These are phyloP conservation scores for Glycine tomentella DNA, from an alignment of 306 rosid genomes.

Conservation along the genomic window DNA sequence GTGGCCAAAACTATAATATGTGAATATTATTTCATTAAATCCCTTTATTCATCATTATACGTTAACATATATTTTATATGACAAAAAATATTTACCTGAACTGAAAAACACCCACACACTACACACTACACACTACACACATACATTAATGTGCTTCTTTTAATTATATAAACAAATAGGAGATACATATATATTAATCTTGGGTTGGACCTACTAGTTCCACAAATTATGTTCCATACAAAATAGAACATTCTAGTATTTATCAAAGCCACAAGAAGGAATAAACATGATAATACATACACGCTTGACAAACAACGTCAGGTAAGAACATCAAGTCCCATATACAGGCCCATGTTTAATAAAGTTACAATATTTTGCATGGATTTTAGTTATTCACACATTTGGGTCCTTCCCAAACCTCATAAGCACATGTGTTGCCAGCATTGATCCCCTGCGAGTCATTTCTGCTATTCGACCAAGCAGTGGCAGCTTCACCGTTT, in stretches of 20 bases:
- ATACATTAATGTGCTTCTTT: no score
- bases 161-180: no score
- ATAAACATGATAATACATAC: slow-evolving; percentile 12
- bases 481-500: slow-evolving; percentile 66
- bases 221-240: slow-evolving; percentile 29
- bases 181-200: no score
- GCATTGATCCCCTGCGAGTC: slow-evolving; percentile 79
- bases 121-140: no score
- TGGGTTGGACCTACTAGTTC: no score
- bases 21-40: no score
- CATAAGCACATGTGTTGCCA: slow-evolving; percentile 79
- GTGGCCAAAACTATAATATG: no score
- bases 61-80: no score
- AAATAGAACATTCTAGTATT: slow-evolving; percentile 26
- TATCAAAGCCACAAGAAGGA: background rate
- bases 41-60: no score
- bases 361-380: background rate
- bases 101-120: no score
- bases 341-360: background rate
- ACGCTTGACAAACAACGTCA: background rate
- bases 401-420: slow-evolving; percentile 82
- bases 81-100: no score
- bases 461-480: slow-evolving; percentile 67
- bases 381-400: slow-evolving; percentile 18
- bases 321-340: slow-evolving; percentile 19